Conservation (phyloP, 192 early-diverging fungal genomes). For the Mortierella alpina region DNA sequence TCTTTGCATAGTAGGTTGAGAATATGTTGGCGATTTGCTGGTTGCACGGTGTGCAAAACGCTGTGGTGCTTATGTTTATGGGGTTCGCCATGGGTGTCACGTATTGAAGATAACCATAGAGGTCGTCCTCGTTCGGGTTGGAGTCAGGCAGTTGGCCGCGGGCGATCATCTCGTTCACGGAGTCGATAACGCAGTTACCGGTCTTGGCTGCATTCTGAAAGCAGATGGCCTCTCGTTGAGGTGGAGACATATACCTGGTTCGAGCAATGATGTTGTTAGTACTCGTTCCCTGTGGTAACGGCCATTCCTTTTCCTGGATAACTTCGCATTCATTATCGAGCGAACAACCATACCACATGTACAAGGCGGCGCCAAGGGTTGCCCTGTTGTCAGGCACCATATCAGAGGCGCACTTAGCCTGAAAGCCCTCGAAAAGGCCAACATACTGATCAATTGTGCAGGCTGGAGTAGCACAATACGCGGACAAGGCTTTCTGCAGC, state of each 20-base stretch:
- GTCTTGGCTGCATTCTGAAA: constrained; percentile 14
- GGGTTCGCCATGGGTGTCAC: constrained; percentile 16
- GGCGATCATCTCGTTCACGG: constrained; percentile 23
- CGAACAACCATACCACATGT: constrained; percentile 37
- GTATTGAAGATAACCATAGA: constrained; percentile 37
- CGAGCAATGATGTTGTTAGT: too few species aligned
- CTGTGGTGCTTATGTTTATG: neutral
- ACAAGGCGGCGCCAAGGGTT: constrained; percentile 25
- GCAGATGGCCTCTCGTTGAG: constrained; percentile 21
- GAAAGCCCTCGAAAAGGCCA: constrained; percentile 24
- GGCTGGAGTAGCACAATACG: constrained; percentile 40
- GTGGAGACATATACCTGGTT: constrained; percentile 18
- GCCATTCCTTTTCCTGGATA: neutral
- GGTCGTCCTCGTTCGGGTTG: constrained; percentile 28
- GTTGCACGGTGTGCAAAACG: constrained; percentile 23
- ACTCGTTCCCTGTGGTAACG: neutral
- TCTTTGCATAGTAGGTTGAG: constrained; percentile 22
- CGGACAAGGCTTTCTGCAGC: constrained; percentile 21
- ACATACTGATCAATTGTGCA: constrained; percentile 34
- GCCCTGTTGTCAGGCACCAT: constrained; percentile 35
- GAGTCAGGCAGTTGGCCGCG: constrained; percentile 18
- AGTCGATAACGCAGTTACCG: constrained; percentile 15
- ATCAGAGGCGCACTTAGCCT: constrained; percentile 32
- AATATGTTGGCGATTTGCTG: constrained; percentile 37
- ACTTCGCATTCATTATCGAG: neutral